phyloP scores from a whole-genome alignment of 2,329 filamentous ascomycete species.

The Phoma sp. region DNA sequence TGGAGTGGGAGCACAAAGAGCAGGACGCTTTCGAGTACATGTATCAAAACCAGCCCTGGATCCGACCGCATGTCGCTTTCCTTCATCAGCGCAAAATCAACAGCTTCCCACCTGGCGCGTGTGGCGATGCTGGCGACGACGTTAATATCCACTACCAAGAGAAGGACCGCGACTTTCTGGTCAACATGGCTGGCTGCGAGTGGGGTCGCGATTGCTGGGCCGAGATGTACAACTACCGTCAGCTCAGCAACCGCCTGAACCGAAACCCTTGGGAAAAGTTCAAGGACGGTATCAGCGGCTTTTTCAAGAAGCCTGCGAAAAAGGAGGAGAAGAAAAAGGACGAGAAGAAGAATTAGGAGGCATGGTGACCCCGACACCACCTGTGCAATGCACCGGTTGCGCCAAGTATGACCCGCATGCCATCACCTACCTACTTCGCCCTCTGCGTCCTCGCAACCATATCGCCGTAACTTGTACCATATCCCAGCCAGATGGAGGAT shows the following conservation, averaged over 20 bases:
- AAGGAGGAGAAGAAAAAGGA: conserved; percentile 37
- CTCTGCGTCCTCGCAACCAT: neutral
- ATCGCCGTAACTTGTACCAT: conserved; percentile 5
- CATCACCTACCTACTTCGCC: neutral
- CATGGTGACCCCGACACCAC: neutral
- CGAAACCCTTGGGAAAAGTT: conserved; percentile 78
- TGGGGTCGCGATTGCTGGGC: conserved; percentile 98
- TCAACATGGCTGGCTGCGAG: conserved; percentile 98
- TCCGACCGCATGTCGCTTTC: conserved; percentile 87
- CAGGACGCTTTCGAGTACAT: conserved; percentile 94
- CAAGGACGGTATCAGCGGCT: conserved; percentile 56
- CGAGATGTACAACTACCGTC: conserved; percentile 95
- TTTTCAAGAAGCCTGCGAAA: conserved; percentile 40
- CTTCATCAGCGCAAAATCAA: conserved; percentile 92
- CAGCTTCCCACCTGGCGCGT: conserved; percentile 90
- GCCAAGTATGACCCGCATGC: neutral
- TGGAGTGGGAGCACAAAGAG: conserved; percentile 99
- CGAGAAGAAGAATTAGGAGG: conserved; percentile 18
- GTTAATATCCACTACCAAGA: conserved; percentile 84
- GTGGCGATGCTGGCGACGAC: conserved; percentile 78
- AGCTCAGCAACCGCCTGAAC: conserved; percentile 90
- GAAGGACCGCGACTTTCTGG: conserved; percentile 86
- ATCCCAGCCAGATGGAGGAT: neutral
- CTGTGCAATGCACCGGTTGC: neutral
- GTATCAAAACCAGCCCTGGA: conserved; percentile 91